Base-by-base conservation (phyloP, 2,329 filamentous ascomycete species). In the Calonectria naviculata region DNA sequence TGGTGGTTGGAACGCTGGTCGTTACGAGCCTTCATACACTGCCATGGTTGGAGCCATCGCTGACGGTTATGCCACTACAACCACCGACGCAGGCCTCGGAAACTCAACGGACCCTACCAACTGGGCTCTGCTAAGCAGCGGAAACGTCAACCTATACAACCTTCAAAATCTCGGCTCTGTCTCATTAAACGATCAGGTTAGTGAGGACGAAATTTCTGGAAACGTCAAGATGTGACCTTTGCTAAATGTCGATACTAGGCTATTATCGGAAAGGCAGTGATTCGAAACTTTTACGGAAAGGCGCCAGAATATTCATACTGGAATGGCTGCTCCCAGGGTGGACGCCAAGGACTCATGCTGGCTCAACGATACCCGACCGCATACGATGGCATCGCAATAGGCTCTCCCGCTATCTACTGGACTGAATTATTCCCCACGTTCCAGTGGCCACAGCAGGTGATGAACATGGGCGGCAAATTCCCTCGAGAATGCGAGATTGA, bases 41-140 rank as follows among this genome's bases (percentile, higher is more conserved):
- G 52, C 52, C 52, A 58, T 58, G 52, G 34, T 58, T 58, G 52
- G 52, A 24, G 52, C 52, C 31, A 58, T 58, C 31, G 52, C 52
- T 6, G 52, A 58, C 26, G 52, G 52, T 4, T 58, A 58, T 34
- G 52, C 52, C 31, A 58, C 52, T 13, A 58, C 36, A 21, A 58
- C 52, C 12, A 58, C 52, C 31, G 52, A 58, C 13, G 52, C 52
- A 6, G 52, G 52, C 21, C 52, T 58, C 9, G 52, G 52, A 12
- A 58, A 38, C 24, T 26, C 52, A 15, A 36, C 31, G 13, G 52
- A 58, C 31, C 52, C 52, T 9, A 58, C 52, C 13, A 34, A 58
- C 52, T 58, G 52, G 52, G 52, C 52, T 24, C 21, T 58, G 21
- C 21, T 58, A 21, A 38, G 52, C 31, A 38, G 13, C 15, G 52